These are phyloP conservation scores for Psilocybe tampanensis DNA, from an alignment of 768 basidiomycete species.

Conservation along the genomic window DNA sequence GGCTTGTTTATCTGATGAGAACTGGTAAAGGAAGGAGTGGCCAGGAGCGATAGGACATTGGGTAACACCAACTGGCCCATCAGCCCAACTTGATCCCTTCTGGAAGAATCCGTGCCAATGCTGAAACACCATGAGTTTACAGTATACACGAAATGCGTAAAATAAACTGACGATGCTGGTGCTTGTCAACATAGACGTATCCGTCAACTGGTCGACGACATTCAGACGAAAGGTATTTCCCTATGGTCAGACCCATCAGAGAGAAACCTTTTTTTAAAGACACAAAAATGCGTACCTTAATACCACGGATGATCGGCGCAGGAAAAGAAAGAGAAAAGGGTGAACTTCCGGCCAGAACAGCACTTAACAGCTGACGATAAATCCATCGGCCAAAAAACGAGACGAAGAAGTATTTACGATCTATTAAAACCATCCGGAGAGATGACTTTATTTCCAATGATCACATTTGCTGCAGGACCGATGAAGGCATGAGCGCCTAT, in stretches of 20 bases:
- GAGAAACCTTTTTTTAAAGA: not conserved
- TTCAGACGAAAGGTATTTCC: conserved; percentile 48
- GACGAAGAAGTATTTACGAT: conserved; percentile 3
- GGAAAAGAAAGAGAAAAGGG: conserved; percentile 19
- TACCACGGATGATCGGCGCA: conserved; percentile 30
- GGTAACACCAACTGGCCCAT: conserved; percentile 39
- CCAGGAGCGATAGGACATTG: conserved; percentile 44
- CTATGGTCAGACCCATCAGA: not conserved
- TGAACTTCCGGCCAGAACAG: conserved; percentile 6
- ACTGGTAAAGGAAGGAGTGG: conserved; percentile 41
- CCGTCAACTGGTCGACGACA: conserved; percentile 47
- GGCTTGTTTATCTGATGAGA: conserved; percentile 33
- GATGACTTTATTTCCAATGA: conserved; percentile 11
- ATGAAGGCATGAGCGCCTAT: conserved; percentile 1
- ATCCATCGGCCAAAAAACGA: not conserved
- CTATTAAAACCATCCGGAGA: conserved; percentile 15
- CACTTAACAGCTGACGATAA: not conserved
- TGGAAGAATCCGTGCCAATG: conserved; percentile 47
- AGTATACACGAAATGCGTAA: no score
- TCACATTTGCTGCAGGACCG: conserved; percentile 8
- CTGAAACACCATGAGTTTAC: conserved; percentile 25
- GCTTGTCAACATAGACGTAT: conserved; percentile 48
- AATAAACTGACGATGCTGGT: conserved; percentile 50
- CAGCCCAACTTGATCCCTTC: conserved; percentile 35
- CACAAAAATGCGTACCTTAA: conserved; percentile 22